phyloP scores from a whole-genome alignment of 192 early-diverging fungal genomes.

The Coemansia sp. region DNA sequence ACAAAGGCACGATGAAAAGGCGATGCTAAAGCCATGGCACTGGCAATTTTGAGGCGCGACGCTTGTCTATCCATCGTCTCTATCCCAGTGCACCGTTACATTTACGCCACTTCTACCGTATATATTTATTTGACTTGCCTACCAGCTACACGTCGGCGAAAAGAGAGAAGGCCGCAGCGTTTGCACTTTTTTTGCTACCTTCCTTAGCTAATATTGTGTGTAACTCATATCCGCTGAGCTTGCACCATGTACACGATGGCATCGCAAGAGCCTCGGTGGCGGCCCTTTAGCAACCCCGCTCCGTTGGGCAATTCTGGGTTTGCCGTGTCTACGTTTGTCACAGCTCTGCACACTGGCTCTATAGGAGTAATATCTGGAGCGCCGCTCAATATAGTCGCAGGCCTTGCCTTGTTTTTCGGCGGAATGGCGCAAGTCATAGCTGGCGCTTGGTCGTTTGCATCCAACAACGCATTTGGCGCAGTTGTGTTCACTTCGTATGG shows the following conservation, averaged over 20 bases:
- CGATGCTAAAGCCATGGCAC: neutral
- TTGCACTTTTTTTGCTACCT: neutral
- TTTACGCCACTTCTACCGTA: neutral
- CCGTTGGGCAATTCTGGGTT: conserved; percentile 51
- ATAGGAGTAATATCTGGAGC: conserved; percentile 37
- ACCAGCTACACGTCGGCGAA: neutral
- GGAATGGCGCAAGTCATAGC: conserved; percentile 40
- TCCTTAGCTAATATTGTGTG: neutral
- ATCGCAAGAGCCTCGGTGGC: conserved; percentile 19
- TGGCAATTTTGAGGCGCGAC: neutral
- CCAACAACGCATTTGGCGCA: conserved; percentile 34
- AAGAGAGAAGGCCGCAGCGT: neutral
- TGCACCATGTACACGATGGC: conserved; percentile 36
- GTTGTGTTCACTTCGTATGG: conserved; percentile 47
- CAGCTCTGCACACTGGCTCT: conserved; percentile 33
- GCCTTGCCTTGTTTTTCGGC: conserved; percentile 47
- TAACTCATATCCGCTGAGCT: too few species aligned
- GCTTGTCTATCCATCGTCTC: neutral
- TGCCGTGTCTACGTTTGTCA: conserved; percentile 41
- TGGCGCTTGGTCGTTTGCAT: conserved; percentile 41
- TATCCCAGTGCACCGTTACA: neutral
- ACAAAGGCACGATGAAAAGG: too few species aligned
- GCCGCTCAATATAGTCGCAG: conserved; percentile 38
- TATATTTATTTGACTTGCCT: neutral
- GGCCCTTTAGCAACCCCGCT: conserved; percentile 41